A percentile compares a stretch with the other conserved stretches of the same genome.
These are phyloP conservation scores for Puccinia coronata DNA, from an alignment of 1,284 basidiomycete genomes.

Conservation along the genomic window DNA sequence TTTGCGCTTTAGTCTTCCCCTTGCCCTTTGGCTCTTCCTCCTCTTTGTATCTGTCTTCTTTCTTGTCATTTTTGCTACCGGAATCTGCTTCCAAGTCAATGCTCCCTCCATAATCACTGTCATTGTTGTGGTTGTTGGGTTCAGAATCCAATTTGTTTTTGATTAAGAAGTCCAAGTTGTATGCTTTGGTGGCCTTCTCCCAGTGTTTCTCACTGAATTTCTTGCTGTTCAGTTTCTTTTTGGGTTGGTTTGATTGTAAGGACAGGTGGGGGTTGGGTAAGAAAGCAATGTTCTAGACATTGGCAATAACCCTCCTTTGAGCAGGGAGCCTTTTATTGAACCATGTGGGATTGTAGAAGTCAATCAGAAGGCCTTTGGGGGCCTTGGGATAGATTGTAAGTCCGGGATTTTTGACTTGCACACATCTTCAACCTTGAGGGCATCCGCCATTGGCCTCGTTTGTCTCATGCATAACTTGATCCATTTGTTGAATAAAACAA, in stretches of 20 bases:
- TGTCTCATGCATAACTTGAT: background rate
- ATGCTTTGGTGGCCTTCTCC: background rate
- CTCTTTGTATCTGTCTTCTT: background rate
- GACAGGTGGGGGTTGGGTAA: background rate
- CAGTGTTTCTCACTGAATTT: slow-evolving; percentile 34
- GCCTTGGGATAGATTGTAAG: slow-evolving; percentile 5
- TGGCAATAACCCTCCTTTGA: background rate
- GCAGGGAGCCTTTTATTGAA: slow-evolving; percentile 20
- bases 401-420: background rate
- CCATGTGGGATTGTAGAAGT: slow-evolving; percentile 22
- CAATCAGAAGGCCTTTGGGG: slow-evolving; percentile 1
- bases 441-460: background rate
- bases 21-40: background rate
- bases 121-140: background rate
- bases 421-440: background rate
- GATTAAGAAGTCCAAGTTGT: background rate
- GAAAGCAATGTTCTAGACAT: background rate
- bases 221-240: slow-evolving; percentile 20
- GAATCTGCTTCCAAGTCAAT: background rate
- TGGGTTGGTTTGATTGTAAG: background rate
- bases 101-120: background rate
- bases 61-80: background rate
- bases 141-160: background rate
- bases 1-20: background rate
- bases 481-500: background rate